Evolutionary conservation across 1,139 yeast genomes (phyloP), one percentile per base, ranked within the genome.

Genomic region (Taphrina wiesneri): DNA sequence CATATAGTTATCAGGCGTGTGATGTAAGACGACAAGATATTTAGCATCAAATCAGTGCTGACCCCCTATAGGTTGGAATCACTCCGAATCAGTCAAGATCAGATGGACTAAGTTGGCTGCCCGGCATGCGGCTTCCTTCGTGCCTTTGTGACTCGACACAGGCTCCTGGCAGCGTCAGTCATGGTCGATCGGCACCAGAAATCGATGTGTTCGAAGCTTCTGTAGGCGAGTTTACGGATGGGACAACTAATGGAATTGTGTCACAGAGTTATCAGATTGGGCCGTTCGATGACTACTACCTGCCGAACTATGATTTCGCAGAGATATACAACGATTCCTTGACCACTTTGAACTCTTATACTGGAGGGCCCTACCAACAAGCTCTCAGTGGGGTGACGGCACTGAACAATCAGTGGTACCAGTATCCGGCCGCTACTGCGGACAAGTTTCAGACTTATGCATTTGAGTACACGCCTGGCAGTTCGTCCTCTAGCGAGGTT

Each of bases 121-220:
- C 90, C 0, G 96, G 96, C 28, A 96, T 89, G 77, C 82, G 83
- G 67, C 79, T 90, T 68, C 84, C 80, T 73, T 74, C 78, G 30
- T 90, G 96, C 77, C 84, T 89, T 0, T 90, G 96, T 77, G 96
- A 89, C 74, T 96, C 96, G 43, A 88, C 85, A 72, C 82, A 79
- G 3, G 23, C 32, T 41, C 45, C 49, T 15, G 59, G 59, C 7
- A 54, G 46, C 11, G 49, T 23, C 21, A 96, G 96, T 46, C 76
- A 76, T 1, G 96, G 96, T 26, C 83, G 96, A 74, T 96, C 96
- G 61, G 95, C 96, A 0, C 96, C 96, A 0, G 96, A 90, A 81
- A 87, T 90, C 71, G 96, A 90, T 83, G 85, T 85, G 49, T 73
- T 90, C 59, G 96, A 90, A 82, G 96, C 88, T 67, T 86, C 87